These are phyloP conservation scores for Pleurotus sapidus DNA, from an alignment of 768 basidiomycete species.

Conservation along the genomic window DNA sequence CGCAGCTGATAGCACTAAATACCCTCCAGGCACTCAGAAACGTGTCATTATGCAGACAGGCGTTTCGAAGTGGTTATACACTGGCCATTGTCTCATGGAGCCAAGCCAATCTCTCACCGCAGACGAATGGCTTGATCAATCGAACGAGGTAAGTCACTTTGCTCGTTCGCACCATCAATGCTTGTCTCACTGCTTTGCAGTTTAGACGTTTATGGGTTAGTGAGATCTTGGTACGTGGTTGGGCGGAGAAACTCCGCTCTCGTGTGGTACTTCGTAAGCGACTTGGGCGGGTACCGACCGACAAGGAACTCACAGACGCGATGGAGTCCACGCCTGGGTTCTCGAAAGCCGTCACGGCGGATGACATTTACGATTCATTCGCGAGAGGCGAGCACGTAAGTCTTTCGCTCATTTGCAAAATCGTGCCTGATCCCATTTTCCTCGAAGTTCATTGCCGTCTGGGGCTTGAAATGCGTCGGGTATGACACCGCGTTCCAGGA, in stretches of 20 bases:
- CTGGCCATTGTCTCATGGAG: slow-evolving; percentile 23
- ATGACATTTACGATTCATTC: slow-evolving; percentile 25
- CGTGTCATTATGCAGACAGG: slow-evolving; percentile 13
- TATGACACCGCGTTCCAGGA: slow-evolving; percentile 35
- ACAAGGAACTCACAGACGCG: slow-evolving; percentile 18
- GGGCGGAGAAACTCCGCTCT: slow-evolving; percentile 23
- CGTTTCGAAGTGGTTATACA: slow-evolving; percentile 21
- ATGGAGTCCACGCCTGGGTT: background rate
- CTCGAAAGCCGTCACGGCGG: slow-evolving; percentile 15
- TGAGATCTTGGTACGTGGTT: slow-evolving; percentile 19
- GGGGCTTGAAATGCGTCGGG: slow-evolving; percentile 38
- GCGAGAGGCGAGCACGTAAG: slow-evolving; percentile 28
- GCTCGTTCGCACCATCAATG: no score
- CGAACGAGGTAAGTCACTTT: background rate
- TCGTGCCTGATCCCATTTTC: background rate
- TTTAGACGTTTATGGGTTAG: slow-evolving; percentile 27
- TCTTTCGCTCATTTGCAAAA: background rate
- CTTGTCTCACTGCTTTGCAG: slow-evolving; percentile 8
- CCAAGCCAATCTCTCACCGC: slow-evolving; percentile 15
- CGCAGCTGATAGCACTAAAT: no score
- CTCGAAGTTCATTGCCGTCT: slow-evolving; percentile 27
- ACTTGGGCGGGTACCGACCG: slow-evolving; percentile 20
- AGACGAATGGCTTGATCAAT: slow-evolving; percentile 24
- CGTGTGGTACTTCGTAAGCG: slow-evolving; percentile 25
- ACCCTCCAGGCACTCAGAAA: background rate